These are phyloP conservation scores for Cantharellus anzutake DNA, from an alignment of 768 basidiomycete species.

Conservation along the genomic window DNA sequence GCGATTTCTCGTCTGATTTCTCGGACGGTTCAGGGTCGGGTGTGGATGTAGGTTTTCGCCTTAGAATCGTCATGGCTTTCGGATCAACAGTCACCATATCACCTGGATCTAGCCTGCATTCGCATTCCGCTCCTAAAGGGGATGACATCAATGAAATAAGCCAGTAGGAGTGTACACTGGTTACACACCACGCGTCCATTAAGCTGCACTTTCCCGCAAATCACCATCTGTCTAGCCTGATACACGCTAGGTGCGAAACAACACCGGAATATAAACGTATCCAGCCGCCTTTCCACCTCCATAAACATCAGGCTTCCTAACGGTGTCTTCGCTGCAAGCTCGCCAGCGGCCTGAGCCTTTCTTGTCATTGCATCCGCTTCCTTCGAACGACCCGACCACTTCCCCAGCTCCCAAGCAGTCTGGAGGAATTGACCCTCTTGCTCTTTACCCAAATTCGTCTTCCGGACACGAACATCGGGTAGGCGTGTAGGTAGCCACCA, in stretches of 20 bases:
- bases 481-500: constrained; percentile 83
- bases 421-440: neutral
- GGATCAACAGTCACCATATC: constrained; percentile 89
- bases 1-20: neutral
- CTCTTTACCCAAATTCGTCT: neutral
- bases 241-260: constrained; percentile 83
- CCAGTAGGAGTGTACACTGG: neutral
- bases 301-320: constrained; percentile 90
- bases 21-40: neutral
- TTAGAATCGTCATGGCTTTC: constrained; percentile 51
- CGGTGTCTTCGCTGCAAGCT: constrained; percentile 49
- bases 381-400: constrained; percentile 26
- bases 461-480: constrained; percentile 63
- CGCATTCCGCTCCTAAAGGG: constrained; percentile 51
- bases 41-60: neutral
- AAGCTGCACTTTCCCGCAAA: constrained; percentile 70
- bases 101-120: constrained; percentile 80
- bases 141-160: neutral
- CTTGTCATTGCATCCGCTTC: neutral
- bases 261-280: constrained; percentile 75
- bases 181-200: constrained; percentile 72
- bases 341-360: constrained; percentile 22
- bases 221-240: constrained; percentile 68
- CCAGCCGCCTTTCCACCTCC: constrained; percentile 87
- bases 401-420: constrained; percentile 25